Conservation (phyloP, 352 stramenopile species). For the Phytophthora uliginosa region DNA sequence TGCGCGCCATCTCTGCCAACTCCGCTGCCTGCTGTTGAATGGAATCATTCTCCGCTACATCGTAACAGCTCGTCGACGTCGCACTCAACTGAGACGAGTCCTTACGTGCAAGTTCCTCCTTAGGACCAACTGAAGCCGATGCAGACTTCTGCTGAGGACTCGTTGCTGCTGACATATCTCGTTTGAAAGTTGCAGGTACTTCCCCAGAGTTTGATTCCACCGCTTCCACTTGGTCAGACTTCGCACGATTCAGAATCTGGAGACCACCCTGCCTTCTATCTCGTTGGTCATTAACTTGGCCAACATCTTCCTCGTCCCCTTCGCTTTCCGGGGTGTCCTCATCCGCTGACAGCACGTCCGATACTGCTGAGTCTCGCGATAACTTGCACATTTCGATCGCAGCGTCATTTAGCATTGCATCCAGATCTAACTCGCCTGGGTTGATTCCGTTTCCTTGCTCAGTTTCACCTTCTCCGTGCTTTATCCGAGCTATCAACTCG, state of each 20-base stretch:
- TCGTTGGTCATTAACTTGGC: not conserved
- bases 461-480: not conserved
- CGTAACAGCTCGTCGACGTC: slow-evolving; percentile 17
- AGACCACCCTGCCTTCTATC: slow-evolving; percentile 8
- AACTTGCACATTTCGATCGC: slow-evolving; percentile 37
- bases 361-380: slow-evolving; percentile 23
- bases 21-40: slow-evolving; percentile 52
- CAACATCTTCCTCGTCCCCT: slow-evolving; percentile 19
- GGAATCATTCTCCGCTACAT: slow-evolving; percentile 41
- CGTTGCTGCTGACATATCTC: not conserved
- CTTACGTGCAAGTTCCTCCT: not conserved
- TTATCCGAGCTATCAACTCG: not conserved
- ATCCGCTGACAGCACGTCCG: slow-evolving; percentile 43
- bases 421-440: slow-evolving; percentile 22
- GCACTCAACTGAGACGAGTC: slow-evolving; percentile 13
- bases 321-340: slow-evolving; percentile 28
- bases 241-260: slow-evolving; percentile 3
- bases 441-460: not conserved
- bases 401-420: slow-evolving; percentile 33
- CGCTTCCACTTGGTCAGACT: not conserved
- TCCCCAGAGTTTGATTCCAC: not conserved
- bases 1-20: slow-evolving; percentile 50
- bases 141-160: slow-evolving; percentile 1
- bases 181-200: not conserved
- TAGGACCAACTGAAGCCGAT: not conserved